These are phyloP conservation scores for Kluyveromyces dobzhanskii DNA, from an alignment of 805 yeast species.

Conservation along the genomic window DNA sequence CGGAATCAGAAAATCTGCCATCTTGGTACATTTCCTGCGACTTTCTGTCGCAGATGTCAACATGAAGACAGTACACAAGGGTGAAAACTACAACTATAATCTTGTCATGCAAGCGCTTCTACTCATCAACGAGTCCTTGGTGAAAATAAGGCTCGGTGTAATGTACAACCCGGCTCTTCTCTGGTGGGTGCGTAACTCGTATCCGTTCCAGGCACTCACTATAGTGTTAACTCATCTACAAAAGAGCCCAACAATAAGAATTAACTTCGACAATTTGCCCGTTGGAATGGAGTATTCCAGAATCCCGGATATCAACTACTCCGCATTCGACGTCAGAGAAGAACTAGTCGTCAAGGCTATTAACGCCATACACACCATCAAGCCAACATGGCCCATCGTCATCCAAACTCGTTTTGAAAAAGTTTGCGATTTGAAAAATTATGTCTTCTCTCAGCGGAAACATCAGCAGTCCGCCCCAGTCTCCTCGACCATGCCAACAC, in stretches of 20 bases:
- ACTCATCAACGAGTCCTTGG: conserved; percentile 1
- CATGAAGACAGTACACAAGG: neutral
- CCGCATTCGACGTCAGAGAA: neutral
- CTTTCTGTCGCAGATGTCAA: neutral
- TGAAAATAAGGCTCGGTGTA: neutral
- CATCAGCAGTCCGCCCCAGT: neutral
- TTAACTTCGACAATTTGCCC: neutral
- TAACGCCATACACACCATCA: neutral
- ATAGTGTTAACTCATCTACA: conserved; percentile 2
- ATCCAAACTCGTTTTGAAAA: neutral
- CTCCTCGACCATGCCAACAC: too few relatives aligned
- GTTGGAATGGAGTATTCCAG: neutral
- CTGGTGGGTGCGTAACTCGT: conserved; percentile 1
- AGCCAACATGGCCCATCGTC: neutral
- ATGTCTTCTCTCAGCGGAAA: neutral
- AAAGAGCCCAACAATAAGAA: neutral
- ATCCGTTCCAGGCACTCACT: conserved; percentile 1
- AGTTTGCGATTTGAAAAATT: conserved; percentile 1
- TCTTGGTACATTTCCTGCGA: neutral
- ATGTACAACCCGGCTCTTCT: neutral
- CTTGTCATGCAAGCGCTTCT: conserved; percentile 1
- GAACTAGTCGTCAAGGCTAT: neutral
- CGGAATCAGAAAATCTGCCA: conserved; percentile 2
- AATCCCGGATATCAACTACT: neutral
- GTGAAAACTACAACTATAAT: neutral